Evolutionary conservation across 371 early-diverging fungal species (phyloP).

Genomic region (Apophysomyces sp.): DNA sequence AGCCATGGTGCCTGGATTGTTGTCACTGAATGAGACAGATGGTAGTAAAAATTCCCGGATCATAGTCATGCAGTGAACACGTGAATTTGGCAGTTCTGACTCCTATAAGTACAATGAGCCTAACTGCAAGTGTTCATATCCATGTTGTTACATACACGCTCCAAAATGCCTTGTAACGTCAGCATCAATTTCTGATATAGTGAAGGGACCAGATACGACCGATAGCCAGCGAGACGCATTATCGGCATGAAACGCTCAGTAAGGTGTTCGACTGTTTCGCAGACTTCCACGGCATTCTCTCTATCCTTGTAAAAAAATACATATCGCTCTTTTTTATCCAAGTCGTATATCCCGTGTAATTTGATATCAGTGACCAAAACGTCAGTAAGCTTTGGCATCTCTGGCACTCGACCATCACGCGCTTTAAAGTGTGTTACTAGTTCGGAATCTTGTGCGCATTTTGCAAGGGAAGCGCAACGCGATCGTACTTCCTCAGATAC

Average conservation of each 20-base stretch:
- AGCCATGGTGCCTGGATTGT: conserved; percentile 72
- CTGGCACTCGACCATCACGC: conserved; percentile 22
- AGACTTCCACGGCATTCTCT: neutral
- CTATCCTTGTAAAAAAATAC: conserved; percentile 58
- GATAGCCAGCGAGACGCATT: conserved; percentile 50
- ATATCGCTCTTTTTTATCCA: conserved; percentile 30
- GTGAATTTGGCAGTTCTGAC: conserved; percentile 18
- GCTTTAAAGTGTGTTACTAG: conserved; percentile 13
- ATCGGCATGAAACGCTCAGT: conserved; percentile 45
- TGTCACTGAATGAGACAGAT: conserved; percentile 62
- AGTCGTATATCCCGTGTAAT: conserved; percentile 22
- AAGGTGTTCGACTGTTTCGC: conserved; percentile 38
- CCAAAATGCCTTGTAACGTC: conserved; percentile 38
- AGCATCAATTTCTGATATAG: conserved; percentile 42
- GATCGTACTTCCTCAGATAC: conserved; percentile 30
- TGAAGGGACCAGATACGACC: conserved; percentile 46
- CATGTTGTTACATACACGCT: conserved; percentile 16
- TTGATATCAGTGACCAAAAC: conserved; percentile 28
- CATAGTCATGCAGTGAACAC: conserved; percentile 58
- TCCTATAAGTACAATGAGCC: conserved; percentile 2
- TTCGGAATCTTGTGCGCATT: conserved; percentile 30
- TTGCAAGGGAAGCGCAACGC: conserved; percentile 10
- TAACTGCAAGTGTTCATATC: neutral
- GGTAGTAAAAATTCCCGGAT: conserved; percentile 73
- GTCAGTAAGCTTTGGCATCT: conserved; percentile 19